These are phyloP conservation scores for Butyriboletus loyo DNA, from an alignment of 768 basidiomycete genomes.

Conservation along the genomic window DNA sequence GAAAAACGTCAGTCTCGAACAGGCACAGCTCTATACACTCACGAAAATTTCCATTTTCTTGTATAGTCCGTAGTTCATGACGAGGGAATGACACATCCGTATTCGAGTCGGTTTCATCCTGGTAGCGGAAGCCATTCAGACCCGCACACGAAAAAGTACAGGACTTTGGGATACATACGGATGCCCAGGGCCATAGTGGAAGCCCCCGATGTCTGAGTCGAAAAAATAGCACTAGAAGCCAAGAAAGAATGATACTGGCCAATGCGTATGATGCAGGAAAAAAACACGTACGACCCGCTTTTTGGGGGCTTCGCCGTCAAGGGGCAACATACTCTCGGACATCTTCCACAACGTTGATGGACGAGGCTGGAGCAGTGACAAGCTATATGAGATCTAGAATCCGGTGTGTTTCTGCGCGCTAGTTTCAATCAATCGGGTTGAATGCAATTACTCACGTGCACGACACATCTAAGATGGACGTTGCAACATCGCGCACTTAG, in stretches of 20 bases:
- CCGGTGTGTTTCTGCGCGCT: background rate
- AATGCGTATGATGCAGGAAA: background rate
- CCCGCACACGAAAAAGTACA: background rate
- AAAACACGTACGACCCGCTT: constrained; percentile 76
- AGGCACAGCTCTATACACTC: constrained; percentile 33
- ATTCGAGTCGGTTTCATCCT: constrained; percentile 98
- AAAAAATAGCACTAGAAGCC: constrained; percentile 91
- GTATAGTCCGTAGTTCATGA: constrained; percentile 99
- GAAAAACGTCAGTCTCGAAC: background rate
- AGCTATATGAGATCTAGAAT: background rate
- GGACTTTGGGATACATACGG: constrained; percentile 52
- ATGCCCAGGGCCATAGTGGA: constrained; percentile 98
- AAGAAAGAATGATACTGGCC: constrained; percentile 3
- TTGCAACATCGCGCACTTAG: background rate
- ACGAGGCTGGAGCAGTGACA: background rate
- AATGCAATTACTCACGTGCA: constrained; percentile 20
- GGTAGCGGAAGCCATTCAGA: background rate
- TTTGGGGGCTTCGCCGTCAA: constrained; percentile 71
- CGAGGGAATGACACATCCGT: constrained; percentile 98
- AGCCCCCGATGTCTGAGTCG: constrained; percentile 98
- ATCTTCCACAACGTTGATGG: constrained; percentile 18
- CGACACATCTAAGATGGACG: background rate
- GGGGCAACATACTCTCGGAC: constrained; percentile 49
- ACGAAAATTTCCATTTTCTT: constrained; percentile 99
- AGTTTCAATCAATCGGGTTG: background rate